These are phyloP conservation scores for Francoa sonchifolia DNA, from an alignment of 441 rosid species.

Conservation along the genomic window DNA sequence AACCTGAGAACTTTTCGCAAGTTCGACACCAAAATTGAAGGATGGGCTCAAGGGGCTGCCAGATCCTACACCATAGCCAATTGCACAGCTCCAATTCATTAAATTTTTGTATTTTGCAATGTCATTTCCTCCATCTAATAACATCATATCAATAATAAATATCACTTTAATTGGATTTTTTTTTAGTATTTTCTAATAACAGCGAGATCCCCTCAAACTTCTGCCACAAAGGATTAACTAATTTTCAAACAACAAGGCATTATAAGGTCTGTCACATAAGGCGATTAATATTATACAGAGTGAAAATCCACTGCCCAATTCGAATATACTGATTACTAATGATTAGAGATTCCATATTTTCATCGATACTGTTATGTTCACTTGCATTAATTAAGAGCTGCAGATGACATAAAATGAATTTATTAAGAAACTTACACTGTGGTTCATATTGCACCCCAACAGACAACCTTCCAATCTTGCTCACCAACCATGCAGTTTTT, in stretches of 20 bases:
- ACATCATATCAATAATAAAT: constrained; percentile 3
- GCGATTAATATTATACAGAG: no score
- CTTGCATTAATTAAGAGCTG: no score
- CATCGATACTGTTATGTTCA: no score
- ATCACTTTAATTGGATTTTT: neutral
- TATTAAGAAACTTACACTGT: constrained; percentile 31
- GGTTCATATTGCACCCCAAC: constrained; percentile 86
- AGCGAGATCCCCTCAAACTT: no score
- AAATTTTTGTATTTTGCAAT: constrained; percentile 36
- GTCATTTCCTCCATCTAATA: constrained; percentile 45
- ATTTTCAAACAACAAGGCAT: no score
- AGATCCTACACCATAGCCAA: constrained; percentile 79
- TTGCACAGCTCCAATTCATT: constrained; percentile 79
- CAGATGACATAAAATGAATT: constrained; percentile 5
- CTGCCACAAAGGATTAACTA: no score
- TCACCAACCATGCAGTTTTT: constrained; percentile 71
- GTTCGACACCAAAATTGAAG: constrained; percentile 78
- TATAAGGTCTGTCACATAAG: no score
- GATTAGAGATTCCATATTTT: no score
- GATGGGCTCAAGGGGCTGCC: constrained; percentile 85
- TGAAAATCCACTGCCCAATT: no score
- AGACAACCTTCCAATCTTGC: constrained; percentile 74
- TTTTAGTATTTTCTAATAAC: no score
- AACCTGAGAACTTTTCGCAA: constrained; percentile 74
- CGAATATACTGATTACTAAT: no score